Percentiles rank a stretch among this genome's conserved stretches.
Conservation (phyloP, 495 filamentous ascomycete genomes). For the Copromyces sp. region DNA sequence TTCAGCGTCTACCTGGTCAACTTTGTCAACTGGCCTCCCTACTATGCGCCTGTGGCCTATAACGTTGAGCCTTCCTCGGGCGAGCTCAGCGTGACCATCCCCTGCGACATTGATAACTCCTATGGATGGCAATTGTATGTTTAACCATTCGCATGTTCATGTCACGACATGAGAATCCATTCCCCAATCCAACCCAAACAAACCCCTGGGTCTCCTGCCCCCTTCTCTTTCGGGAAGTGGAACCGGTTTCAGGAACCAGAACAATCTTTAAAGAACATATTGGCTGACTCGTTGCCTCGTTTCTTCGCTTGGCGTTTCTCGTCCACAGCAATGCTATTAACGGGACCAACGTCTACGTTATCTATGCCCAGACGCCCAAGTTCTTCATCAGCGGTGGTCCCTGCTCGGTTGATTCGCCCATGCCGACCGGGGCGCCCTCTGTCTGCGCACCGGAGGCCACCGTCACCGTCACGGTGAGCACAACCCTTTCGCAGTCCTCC, state of each 20-base stretch:
- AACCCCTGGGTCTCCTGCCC: background rate
- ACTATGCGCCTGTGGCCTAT: slow-evolving; percentile 28
- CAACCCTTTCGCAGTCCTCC: slow-evolving; percentile 8
- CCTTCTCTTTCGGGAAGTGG: background rate
- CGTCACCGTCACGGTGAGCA: slow-evolving; percentile 24
- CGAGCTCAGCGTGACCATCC: slow-evolving; percentile 26
- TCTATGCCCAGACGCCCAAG: slow-evolving; percentile 36
- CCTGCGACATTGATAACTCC: slow-evolving; percentile 29
- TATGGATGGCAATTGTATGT: slow-evolving; percentile 36
- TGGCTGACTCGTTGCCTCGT: background rate
- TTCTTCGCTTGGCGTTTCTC: background rate
- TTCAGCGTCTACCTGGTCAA: slow-evolving; percentile 40
- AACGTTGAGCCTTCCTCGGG: slow-evolving; percentile 25
- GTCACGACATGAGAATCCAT: background rate
- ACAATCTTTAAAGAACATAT: background rate
- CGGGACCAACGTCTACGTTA: slow-evolving; percentile 40
- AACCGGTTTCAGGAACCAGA: background rate
- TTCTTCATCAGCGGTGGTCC: slow-evolving; percentile 25
- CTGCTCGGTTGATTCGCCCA: slow-evolving; percentile 10
- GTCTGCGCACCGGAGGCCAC: slow-evolving; percentile 16
- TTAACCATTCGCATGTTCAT: background rate
- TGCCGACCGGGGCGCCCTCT: slow-evolving; percentile 1
- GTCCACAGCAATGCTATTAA: slow-evolving; percentile 34
- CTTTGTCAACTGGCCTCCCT: slow-evolving; percentile 40
- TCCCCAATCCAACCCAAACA: background rate